Evolutionary conservation across 257 asterid genomes (phyloP).

Genomic region (Cynanchum wilfordii): DNA sequence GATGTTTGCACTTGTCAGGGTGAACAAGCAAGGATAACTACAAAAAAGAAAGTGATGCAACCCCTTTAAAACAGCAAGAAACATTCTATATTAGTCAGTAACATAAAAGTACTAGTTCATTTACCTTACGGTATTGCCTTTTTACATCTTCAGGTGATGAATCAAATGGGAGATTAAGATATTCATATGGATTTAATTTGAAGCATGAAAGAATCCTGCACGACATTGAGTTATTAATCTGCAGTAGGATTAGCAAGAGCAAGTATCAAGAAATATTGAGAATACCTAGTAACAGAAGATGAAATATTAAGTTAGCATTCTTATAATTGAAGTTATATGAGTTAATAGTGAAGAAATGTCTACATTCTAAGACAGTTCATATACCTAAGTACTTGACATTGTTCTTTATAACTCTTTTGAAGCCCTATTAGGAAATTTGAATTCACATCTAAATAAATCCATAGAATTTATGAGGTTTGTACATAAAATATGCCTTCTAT

Average conservation of each 20-base stretch:
- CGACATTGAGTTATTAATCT: slow-evolving; percentile 16
- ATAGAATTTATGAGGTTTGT: background rate
- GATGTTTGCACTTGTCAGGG: slow-evolving; percentile 98
- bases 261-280: background rate
- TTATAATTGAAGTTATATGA: background rate
- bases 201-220: slow-evolving; percentile 97
- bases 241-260: background rate
- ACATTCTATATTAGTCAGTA: background rate
- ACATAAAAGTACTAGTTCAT: slow-evolving; percentile 1
- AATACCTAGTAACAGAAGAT: background rate
- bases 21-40: slow-evolving; percentile 96
- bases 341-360: background rate
- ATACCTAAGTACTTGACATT: background rate
- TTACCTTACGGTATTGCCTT: slow-evolving; percentile 94
- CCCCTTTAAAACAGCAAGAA: slow-evolving; percentile 11
- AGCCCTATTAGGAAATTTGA: background rate
- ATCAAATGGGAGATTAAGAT: slow-evolving; percentile 79
- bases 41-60: slow-evolving; percentile 23
- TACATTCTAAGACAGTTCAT: background rate
- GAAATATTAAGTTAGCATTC: background rate
- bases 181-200: slow-evolving; percentile 89
- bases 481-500: background rate
- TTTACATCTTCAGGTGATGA: slow-evolving; percentile 73
- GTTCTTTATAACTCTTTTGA: background rate
- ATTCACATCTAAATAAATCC: background rate